Base-by-base conservation (phyloP, 2,329 filamentous ascomycete genomes). In the Calonectria crousiana region DNA sequence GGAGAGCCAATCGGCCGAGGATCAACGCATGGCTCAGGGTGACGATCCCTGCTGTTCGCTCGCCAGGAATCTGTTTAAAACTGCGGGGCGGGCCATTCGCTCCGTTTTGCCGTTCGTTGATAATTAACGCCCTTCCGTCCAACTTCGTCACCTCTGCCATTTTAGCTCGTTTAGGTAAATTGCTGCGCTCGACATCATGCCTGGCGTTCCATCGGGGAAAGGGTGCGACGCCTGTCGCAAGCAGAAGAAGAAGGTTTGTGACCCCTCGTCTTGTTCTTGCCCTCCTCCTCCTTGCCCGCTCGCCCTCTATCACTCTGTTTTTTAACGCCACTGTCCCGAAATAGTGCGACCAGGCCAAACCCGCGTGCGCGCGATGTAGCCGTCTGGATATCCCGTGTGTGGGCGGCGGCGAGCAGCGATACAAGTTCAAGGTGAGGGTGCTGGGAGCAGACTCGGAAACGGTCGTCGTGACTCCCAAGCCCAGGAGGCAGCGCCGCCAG, bases 181-280 rank as follows among this genome's bases (percentile, higher is more conserved):
- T 74, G 67, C 20, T 44, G 77, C 80, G 79, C 74, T 78, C 34
- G 60, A n/a, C 73, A 47, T 44, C 2, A 90, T 90, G 89, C 87
- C 88, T 0, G 88, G 89, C 30, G 89, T 90, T 23, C 89, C 89
- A 28, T 86, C 87, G 11, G 86, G 87, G 66, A 85, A 86, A 72
- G 88, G 87, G 41, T 90, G 88, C 75, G 87, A 90, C 71, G 87
- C 84, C 18, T 90, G 88, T 76, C 85, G 88, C 41, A 87, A 85
- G 75, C 86, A 88, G 75, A 90, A 89, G 85, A 90, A 90, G 80
- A 90, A 89, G 86, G 88, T 88, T 80, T 18, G 79, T 70, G 16
- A 5, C 16, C 8, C 18, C 6, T 14, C 64, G 52, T 62, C 47
- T 47, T 13, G 32, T 56, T 34, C 32, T 10, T 11, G 32, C 38